Conservation (phyloP, 2,329 filamentous ascomycete species). For the Penicillium sclerotiorum region DNA sequence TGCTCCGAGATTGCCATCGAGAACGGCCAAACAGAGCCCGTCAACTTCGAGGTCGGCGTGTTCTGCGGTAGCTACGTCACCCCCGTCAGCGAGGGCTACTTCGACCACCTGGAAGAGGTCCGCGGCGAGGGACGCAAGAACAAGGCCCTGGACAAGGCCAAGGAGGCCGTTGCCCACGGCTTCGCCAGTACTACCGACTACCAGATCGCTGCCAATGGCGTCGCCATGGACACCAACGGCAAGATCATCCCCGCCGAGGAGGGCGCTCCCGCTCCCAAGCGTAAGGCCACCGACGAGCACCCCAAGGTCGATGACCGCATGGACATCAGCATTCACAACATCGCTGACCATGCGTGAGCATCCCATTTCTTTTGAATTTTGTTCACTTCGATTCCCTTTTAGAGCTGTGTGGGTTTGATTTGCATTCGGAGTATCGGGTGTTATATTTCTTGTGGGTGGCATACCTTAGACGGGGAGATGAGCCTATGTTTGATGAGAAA, state of each 20-base stretch:
- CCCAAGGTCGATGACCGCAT: constrained; percentile 53
- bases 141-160: constrained; percentile 66
- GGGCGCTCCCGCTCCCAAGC: constrained; percentile 37
- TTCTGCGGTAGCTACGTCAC: constrained; percentile 90
- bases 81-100: constrained; percentile 76
- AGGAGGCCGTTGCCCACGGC: constrained; percentile 66
- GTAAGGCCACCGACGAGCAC: constrained; percentile 28
- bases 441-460: constrained; percentile 21
- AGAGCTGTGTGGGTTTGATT: constrained; percentile 6
- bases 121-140: constrained; percentile 70
- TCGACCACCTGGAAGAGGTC: constrained; percentile 73
- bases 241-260: constrained; percentile 56
- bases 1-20: constrained; percentile 68
- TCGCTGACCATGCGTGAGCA: constrained; percentile 48
- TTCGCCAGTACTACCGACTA: constrained; percentile 63
- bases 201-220: constrained; percentile 64
- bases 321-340: constrained; percentile 65
- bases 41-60: constrained; percentile 84
- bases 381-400: background rate
- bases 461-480: constrained; percentile 21
- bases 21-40: constrained; percentile 56
- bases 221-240: constrained; percentile 58
- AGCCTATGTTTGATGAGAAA: constrained; percentile 2
- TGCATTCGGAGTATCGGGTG: constrained; percentile 29
- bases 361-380: background rate